A percentile compares a stretch with the other conserved stretches of the same genome.
phyloP scores from a whole-genome alignment of 768 basidiomycete species.

The Saitozyma podzolica region DNA sequence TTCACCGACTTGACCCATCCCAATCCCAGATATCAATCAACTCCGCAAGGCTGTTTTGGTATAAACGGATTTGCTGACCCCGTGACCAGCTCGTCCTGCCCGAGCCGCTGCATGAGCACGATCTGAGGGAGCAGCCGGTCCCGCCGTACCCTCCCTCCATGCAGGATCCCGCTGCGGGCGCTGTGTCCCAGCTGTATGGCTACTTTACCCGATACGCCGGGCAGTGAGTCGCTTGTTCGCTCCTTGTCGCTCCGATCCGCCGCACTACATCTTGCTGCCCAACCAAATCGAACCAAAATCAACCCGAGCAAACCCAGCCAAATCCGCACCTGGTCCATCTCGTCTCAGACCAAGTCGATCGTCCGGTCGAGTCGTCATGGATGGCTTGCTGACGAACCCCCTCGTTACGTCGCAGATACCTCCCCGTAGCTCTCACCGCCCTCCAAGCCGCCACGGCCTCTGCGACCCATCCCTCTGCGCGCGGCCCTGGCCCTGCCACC shows the following conservation, averaged over 20 bases:
- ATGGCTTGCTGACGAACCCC: background rate
- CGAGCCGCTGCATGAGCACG: too few species aligned
- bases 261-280: background rate
- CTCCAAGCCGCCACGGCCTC: constrained; percentile 25
- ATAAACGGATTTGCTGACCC: too few species aligned
- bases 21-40: background rate
- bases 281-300: background rate
- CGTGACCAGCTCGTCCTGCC: too few species aligned
- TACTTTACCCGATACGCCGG: constrained; percentile 39
- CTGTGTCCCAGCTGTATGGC: constrained; percentile 40
- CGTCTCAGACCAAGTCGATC: too few species aligned
- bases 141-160: constrained; percentile 46
- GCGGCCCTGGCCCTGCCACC: background rate
- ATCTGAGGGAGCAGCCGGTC: constrained; percentile 5
- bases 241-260: background rate
- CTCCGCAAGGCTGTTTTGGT: too few species aligned
- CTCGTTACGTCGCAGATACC: constrained; percentile 18
- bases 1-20: background rate
- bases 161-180: constrained; percentile 50
- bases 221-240: constrained; percentile 29
- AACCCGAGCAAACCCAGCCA: background rate
- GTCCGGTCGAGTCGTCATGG: too few species aligned
- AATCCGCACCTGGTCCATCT: too few species aligned
- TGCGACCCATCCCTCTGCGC: constrained; percentile 4
- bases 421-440: constrained; percentile 38